phyloP scores from a whole-genome alignment of 2,329 filamentous ascomycete genomes.

The Colletotrichum liaoningense region DNA sequence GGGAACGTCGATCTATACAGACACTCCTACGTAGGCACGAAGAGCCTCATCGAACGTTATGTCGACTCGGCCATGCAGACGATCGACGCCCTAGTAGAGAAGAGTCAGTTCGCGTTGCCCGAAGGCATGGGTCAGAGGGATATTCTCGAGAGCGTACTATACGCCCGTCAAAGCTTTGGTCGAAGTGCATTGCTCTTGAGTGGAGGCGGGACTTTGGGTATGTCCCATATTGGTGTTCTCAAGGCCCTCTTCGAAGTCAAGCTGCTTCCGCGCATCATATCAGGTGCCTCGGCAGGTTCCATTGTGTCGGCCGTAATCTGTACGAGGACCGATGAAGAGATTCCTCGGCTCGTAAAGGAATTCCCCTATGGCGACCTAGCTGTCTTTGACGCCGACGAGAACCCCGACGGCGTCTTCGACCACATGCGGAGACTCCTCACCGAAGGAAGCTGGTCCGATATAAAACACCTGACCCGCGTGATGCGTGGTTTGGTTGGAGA shows the following conservation, averaged over 20 bases:
- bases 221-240: slow-evolving; percentile 90
- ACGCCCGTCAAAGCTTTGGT: slow-evolving; percentile 84
- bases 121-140: slow-evolving; percentile 69
- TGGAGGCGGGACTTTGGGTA: slow-evolving; percentile 89
- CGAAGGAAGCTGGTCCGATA: slow-evolving; percentile 87
- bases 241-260: slow-evolving; percentile 82
- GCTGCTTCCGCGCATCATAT: slow-evolving; percentile 86
- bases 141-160: slow-evolving; percentile 75
- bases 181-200: slow-evolving; percentile 85
- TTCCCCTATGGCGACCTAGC: slow-evolving; percentile 85
- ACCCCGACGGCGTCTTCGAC: slow-evolving; percentile 71
- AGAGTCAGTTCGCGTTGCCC: slow-evolving; percentile 59
- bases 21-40: slow-evolving; percentile 87
- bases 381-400: slow-evolving; percentile 77
- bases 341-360: slow-evolving; percentile 74
- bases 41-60: slow-evolving; percentile 87
- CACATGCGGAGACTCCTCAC: slow-evolving; percentile 81
- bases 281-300: slow-evolving; percentile 87
- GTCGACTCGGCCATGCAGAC: slow-evolving; percentile 83
- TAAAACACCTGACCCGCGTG: slow-evolving; percentile 81
- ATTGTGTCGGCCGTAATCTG: slow-evolving; percentile 88
- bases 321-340: slow-evolving; percentile 80
- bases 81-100: slow-evolving; percentile 76
- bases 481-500: slow-evolving; percentile 87
- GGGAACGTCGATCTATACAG: slow-evolving; percentile 85